Evolutionary conservation across 2,329 filamentous ascomycete genomes (phyloP).

Genomic region (Tolypocladium pustulatum): DNA sequence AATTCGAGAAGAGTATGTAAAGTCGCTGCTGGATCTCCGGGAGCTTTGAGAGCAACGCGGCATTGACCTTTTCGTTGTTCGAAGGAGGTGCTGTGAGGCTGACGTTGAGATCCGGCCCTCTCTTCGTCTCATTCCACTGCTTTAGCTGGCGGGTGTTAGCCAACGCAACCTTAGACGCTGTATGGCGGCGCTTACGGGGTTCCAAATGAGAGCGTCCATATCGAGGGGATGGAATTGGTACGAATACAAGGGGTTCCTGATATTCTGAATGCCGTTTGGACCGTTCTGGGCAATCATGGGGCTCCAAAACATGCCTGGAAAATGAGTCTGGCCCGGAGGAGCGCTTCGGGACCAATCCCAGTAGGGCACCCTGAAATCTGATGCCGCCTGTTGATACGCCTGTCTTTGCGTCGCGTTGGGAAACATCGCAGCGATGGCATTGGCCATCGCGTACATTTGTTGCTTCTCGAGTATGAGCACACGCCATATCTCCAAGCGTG

Average conservation of each 20-base stretch:
- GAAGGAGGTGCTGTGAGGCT: conserved; percentile 29
- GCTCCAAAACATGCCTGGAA: conserved; percentile 33
- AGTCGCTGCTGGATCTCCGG: conserved; percentile 50
- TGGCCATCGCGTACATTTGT: conserved; percentile 24
- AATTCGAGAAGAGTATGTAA: conserved; percentile 57
- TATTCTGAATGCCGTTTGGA: conserved; percentile 42
- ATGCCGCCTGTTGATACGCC: conserved; percentile 40
- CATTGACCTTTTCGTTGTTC: conserved; percentile 46
- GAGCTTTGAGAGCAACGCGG: conserved; percentile 33
- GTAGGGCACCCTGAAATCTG: conserved; percentile 44
- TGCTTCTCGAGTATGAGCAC: conserved; percentile 17
- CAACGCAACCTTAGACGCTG: conserved; percentile 2
- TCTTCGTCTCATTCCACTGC: conserved; percentile 48
- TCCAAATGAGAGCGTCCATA: conserved; percentile 43
- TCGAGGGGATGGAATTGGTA: conserved; percentile 53
- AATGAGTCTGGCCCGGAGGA: conserved; percentile 36
- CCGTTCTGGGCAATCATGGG: conserved; percentile 41
- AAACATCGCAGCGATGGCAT: conserved; percentile 36
- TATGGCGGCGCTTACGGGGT: conserved; percentile 38
- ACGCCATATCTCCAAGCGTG: too few species aligned
- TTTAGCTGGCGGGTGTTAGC: conserved; percentile 34
- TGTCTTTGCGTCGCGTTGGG: conserved; percentile 32
- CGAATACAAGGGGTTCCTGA: conserved; percentile 51
- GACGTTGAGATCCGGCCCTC: conserved; percentile 33
- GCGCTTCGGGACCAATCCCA: conserved; percentile 48